Base-by-base conservation (phyloP, 495 filamentous ascomycete species). In the Xylaria acuta region DNA sequence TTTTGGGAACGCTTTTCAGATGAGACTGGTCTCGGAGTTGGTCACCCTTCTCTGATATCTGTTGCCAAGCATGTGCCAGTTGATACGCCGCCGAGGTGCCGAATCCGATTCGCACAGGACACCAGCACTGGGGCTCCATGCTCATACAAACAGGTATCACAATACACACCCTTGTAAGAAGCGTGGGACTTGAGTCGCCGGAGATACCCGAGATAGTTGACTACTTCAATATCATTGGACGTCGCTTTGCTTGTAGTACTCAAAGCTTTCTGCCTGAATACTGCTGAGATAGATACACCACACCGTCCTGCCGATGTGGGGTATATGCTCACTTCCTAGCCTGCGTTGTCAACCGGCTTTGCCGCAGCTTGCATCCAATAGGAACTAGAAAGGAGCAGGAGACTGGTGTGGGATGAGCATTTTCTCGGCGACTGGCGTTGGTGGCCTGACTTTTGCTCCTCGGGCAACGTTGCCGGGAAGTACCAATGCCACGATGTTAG, bases 181-280 rank as follows among this genome's bases (percentile, higher is more conserved):
- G 18, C 47, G 30, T 53, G 47, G 20, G 3, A 67, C 45, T 53
- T 67, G 64, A 65, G 40, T 67, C 41, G 45, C 20, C 47, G 64
- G 64, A 67, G 45, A 67, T 51, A 22, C 2, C 64, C 64, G 45
- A 67, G 64, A 67, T 67, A 67, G 20, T 36, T 8, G 43, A 32
- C 8, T 1, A 16, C 16, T 54, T 40, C 12, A 5, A 25, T 53
- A 25, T 30, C 12, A 67, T 67, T 67, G 64, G 64, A 11, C 32
- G 32, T 67, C 18, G 6, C 45, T 66, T 22, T 36, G 18, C 30
- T 40, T 14, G 47, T 36, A 25, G 27, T 11, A 53, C 45, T 32
- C 30, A 22, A 53, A 32, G 27, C 43, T 27, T 67, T 67, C 32
- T 67, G 64, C 64, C 64, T 67, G 64, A 67, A 67, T 67, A 40